Base-by-base conservation (phyloP, 345 rosid genomes). In the Linum usitatissimum region DNA sequence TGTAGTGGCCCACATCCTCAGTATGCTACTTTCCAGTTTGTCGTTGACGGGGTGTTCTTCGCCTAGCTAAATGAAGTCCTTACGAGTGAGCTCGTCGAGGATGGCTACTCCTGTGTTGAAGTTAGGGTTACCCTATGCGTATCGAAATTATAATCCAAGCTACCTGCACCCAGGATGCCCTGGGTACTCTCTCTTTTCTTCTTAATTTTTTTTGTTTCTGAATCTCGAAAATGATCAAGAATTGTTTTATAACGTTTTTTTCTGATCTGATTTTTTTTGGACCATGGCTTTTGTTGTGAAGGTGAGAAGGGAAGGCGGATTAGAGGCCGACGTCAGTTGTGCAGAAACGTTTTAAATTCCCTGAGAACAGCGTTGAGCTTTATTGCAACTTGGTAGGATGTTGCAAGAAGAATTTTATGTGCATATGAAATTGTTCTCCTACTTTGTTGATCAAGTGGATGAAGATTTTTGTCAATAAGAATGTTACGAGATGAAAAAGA, bases 231-330 rank as follows among this genome's bases (percentile, higher is more conserved):
- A 1, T 17, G 8, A 15, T 53, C n/a, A 17, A 6, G n/a, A 15
- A 0, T 17, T 53, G n/a, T 17, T 1, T 15, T 53, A 15, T 4
- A 19, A 19, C n/a, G n/a, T 53, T 31, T 31, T 6, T 31, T 31
- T 3, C 3, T n/a, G 36, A 31, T 17, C 5, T 15, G 19, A 15
- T 0, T 6, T 4, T 4, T 53, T 53, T n/a, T n/a, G 9, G 55
- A 19, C 19, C 19, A 15, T 53, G 55, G 19, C 5, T 53, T 53
- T 53, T 12, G 3, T 31, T 3, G 6, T 53, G 55, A 53, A 87
- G 95, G 97, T 49, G 91, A 90, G 75, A 85, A 90, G 66, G 97
- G 97, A 1, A 76, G 93, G 76, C 87, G 97, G 70, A 90, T 87
- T 20, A 82, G 97, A 61, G 97, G 73, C 78, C 87, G 61, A 87